Evolutionary conservation across 179 eudicot species (phyloP).

Genomic region (Silene vulgaris): DNA sequence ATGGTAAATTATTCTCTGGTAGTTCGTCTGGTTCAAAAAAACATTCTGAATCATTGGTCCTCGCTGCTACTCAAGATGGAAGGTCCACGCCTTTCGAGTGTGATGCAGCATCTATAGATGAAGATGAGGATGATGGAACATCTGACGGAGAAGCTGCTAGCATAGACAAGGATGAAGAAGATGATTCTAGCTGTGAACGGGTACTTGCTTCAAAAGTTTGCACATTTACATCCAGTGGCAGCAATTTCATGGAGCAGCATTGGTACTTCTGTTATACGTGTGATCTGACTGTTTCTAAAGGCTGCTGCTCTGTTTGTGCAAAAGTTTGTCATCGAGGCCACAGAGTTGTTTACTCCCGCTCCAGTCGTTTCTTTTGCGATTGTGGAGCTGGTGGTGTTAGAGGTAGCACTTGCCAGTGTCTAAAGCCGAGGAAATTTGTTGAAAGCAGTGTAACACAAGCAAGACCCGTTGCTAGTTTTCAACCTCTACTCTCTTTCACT

Average conservation of each 20-base stretch:
- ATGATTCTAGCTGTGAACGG: conserved; percentile 80
- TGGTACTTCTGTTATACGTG: conserved; percentile 99
- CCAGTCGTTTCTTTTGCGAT: conserved; percentile 97
- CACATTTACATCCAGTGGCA: conserved; percentile 98
- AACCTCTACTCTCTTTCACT: conserved; percentile 67
- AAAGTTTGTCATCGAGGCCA: conserved; percentile 99
- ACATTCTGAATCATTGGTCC: conserved; percentile 59
- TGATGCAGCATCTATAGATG: conserved; percentile 95
- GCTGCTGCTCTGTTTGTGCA: conserved; percentile 99
- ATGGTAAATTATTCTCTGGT: conserved; percentile 49
- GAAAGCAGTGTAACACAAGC: conserved; percentile 44
- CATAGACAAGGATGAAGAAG: conserved; percentile 89
- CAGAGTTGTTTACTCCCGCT: conserved; percentile 97
- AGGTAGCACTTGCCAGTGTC: conserved; percentile 93
- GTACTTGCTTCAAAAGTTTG: conserved; percentile 98
- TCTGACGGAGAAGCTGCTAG: conserved; percentile 94
- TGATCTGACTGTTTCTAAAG: conserved; percentile 95
- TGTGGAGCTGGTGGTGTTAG: conserved; percentile 99
- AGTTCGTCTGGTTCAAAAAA: conserved; percentile 61
- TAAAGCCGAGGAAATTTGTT: conserved; percentile 86
- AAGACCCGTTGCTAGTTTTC: conserved; percentile 57
- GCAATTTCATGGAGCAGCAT: conserved; percentile 99
- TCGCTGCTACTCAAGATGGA: conserved; percentile 70
- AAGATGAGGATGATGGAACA: conserved; percentile 99
- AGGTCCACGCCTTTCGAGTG: conserved; percentile 68